A percentile compares a stretch with the other conserved stretches of the same genome.
Evolutionary conservation across 2,329 filamentous ascomycete genomes (phyloP).

Genomic region (Pyrenochaeta sp.): DNA sequence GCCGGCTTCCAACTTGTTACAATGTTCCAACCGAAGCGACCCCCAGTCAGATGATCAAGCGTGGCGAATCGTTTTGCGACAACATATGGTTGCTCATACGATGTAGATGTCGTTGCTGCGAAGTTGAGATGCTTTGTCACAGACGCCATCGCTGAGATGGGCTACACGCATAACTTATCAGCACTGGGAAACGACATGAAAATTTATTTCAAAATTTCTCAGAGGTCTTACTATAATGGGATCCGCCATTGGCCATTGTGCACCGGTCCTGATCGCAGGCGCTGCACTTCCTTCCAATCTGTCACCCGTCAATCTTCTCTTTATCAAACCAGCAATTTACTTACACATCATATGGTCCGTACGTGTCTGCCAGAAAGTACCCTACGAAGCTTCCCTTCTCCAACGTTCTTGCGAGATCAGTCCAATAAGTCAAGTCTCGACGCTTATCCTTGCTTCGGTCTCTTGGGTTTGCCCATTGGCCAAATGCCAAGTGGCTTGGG

Average conservation of each 20-base stretch:
- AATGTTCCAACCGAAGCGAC: conserved; percentile 58
- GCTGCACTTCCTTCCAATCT: conserved; percentile 47
- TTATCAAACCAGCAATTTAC: too few relatives aligned
- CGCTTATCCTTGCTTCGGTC: conserved; percentile 21
- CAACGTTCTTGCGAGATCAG: conserved; percentile 34
- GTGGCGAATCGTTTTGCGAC: conserved; percentile 68
- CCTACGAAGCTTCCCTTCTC: conserved; percentile 39
- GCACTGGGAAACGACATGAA: too few relatives aligned
- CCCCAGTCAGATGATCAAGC: conserved; percentile 69
- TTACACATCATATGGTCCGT: conserved; percentile 73
- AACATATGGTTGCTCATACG: conserved; percentile 71
- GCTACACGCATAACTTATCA: conserved; percentile 36
- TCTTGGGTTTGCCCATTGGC: conserved; percentile 18
- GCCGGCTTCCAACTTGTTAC: conserved; percentile 71
- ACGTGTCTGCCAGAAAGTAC: conserved; percentile 46
- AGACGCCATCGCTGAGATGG: conserved; percentile 70
- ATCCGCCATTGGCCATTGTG: conserved; percentile 73
- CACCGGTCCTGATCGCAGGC: conserved; percentile 65
- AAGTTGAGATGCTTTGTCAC: conserved; percentile 69
- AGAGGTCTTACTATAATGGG: conserved; percentile 52
- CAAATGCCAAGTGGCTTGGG: conserved; percentile 12
- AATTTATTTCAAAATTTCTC: not conserved
- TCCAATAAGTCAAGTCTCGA: conserved; percentile 35
- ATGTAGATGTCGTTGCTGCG: conserved; percentile 69
- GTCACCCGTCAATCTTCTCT: conserved; percentile 39